A percentile compares a stretch with the other conserved stretches of the same genome.
Conservation (phyloP, 2,329 filamentous ascomycete species). For the Cladosporium oxysporum region DNA sequence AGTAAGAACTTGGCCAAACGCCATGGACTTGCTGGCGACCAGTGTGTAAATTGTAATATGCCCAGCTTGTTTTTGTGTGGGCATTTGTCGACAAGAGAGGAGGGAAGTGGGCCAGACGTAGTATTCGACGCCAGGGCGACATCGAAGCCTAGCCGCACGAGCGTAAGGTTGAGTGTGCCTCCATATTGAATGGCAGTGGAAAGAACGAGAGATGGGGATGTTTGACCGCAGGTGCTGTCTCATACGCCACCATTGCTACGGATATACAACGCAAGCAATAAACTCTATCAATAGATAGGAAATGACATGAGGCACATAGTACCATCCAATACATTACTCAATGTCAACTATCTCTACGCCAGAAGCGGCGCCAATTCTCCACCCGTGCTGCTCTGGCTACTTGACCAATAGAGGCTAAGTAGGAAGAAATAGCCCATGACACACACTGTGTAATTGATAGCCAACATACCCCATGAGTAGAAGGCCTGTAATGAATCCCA, state of each 20-base stretch:
- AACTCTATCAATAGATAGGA: too few species aligned
- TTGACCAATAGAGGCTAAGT: too few species aligned
- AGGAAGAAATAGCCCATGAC: too few species aligned
- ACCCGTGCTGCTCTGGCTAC: not conserved
- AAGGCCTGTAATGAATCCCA: too few species aligned
- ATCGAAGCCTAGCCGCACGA: not conserved
- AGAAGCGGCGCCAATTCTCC: not conserved
- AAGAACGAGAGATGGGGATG: not conserved
- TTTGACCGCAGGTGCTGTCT: not conserved
- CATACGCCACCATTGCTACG: too few species aligned
- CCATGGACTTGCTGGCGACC: not conserved
- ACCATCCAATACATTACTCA: not conserved
- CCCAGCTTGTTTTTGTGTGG: not conserved
- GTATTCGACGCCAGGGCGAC: not conserved
- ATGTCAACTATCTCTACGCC: not conserved
- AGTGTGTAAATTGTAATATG: constrained; percentile 2
- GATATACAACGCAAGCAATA: too few species aligned
- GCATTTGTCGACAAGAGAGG: not conserved
- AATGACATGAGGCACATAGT: not conserved
- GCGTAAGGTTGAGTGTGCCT: not conserved
- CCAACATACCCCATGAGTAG: too few species aligned
- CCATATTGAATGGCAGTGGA: not conserved
- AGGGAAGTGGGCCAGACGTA: not conserved
- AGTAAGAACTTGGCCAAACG: not conserved
- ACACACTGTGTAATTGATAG: too few species aligned